Evolutionary conservation across 306 rosid species (phyloP), one percentile per base, ranked within the genome.

Genomic region (Prunus padus): DNA sequence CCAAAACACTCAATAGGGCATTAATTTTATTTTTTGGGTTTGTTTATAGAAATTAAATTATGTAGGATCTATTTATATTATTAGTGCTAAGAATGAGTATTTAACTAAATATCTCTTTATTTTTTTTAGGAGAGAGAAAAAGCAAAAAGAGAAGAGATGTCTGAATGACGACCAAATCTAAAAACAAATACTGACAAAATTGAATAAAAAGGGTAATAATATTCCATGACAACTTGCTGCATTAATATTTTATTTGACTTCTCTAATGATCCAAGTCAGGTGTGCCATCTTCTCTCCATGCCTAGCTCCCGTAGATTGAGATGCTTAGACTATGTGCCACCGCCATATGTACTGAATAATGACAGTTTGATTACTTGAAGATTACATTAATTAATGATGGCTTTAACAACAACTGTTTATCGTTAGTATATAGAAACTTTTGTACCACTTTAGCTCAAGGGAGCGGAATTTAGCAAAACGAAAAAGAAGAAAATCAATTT

Each of bases 211-310:
- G 10, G 3, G 18, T 8, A 18, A 18, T 30, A 0, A 4, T 69
- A 49, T 3, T 28, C 8, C 75, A 11, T 71, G 22, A 54, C 51
- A 71, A 71, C 65, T 31, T 31, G 51, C 7, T 54, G 50, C 31
- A 13, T 19, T 51, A 11, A 51, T 69, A 37, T 23, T 55, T 71
- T 54, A 52, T 52, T 54, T 12, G n/a, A 31, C 8, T 4, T n/a
- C n/a, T 52, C 33, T 19, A 19, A 5, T 51, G n/a, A 70, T 70
- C 65, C 75, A 54, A 33, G 54, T 56, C 55, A 56, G 76, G 57
- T 31, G 64, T 33, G 64, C 62, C 55, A 30, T 28, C 46, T 19
- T 18, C 13, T 67, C 56, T 37, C n/a, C 46, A 49, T 19, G 59
- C 44, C 61, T 7, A 47, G 9, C 61, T 28, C 73, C 42, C 5